phyloP scores from a whole-genome alignment of 495 filamentous ascomycete genomes.

The Neohortaea acidophila region DNA sequence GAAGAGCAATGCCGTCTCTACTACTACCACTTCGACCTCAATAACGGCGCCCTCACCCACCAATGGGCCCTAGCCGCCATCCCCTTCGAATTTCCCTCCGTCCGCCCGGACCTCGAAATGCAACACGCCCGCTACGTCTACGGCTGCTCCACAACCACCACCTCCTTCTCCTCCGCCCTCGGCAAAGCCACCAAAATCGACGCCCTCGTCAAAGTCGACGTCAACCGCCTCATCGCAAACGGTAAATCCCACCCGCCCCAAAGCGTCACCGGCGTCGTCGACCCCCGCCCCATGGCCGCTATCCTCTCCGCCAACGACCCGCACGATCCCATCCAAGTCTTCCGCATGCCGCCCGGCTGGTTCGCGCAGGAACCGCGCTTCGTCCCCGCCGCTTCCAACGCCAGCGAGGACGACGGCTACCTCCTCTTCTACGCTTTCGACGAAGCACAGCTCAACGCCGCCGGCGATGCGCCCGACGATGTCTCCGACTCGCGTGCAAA shows the following conservation, averaged over 20 bases:
- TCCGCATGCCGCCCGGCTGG: slow-evolving; percentile 39
- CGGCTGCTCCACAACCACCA: slow-evolving; percentile 36
- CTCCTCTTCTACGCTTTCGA: slow-evolving; percentile 48
- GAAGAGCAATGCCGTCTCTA: slow-evolving; percentile 51
- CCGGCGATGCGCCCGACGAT: slow-evolving; percentile 12
- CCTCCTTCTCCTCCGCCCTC: slow-evolving; percentile 35
- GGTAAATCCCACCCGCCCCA: slow-evolving; percentile 30
- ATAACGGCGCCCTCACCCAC: slow-evolving; percentile 30
- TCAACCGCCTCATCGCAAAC: slow-evolving; percentile 31
- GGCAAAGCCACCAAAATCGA: slow-evolving; percentile 47
- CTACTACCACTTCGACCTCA: slow-evolving; percentile 43
- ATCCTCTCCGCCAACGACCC: slow-evolving; percentile 30
- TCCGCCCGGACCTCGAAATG: slow-evolving; percentile 40
- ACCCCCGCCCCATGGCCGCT: slow-evolving; percentile 33
- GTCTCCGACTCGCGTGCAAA: slow-evolving; percentile 19
- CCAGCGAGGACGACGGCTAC: slow-evolving; percentile 43
- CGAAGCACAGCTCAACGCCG: slow-evolving; percentile 34
- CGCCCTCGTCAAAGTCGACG: slow-evolving; percentile 43
- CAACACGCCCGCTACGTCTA: slow-evolving; percentile 38
- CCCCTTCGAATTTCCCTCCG: slow-evolving; percentile 47
- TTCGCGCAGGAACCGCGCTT: slow-evolving; percentile 53
- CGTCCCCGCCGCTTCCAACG: slow-evolving; percentile 32
- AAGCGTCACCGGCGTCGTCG: slow-evolving; percentile 39
- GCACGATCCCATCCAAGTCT: slow-evolving; percentile 42
- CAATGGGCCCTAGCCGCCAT: slow-evolving; percentile 48